These are phyloP conservation scores for Coemansia sp. DNA, from an alignment of 192 early-diverging fungal species.

Conservation along the genomic window DNA sequence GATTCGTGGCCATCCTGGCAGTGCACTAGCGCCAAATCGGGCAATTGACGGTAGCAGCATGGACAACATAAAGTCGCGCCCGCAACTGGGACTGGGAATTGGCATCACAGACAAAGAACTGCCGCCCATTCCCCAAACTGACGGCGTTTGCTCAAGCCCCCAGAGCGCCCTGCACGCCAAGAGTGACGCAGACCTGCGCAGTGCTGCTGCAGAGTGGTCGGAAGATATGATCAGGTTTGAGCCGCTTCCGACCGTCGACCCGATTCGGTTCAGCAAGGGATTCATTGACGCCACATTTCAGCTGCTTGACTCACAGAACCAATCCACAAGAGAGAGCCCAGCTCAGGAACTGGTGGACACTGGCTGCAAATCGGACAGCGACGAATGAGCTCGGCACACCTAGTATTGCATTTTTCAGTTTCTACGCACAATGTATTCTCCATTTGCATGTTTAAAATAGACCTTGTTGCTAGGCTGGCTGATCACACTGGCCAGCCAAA, in stretches of 20 bases:
- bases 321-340: neutral
- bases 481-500: too few relatives aligned
- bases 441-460: too few relatives aligned
- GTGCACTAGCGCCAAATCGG: neutral
- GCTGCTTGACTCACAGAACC: slow-evolving; percentile 11
- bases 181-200: slow-evolving; percentile 24
- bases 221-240: slow-evolving; percentile 21
- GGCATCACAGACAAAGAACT: neutral
- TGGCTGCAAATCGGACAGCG: too few relatives aligned
- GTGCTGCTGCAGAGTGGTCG: slow-evolving; percentile 21
- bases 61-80: slow-evolving; percentile 42
- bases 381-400: too few relatives aligned
- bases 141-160: slow-evolving; percentile 4
- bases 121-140: slow-evolving; percentile 1
- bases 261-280: slow-evolving; percentile 51
- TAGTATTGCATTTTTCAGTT: too few relatives aligned
- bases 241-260: slow-evolving; percentile 42
- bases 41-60: neutral
- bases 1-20: neutral
- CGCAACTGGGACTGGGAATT: slow-evolving; percentile 29
- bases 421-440: too few relatives aligned
- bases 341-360: neutral
- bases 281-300: slow-evolving; percentile 43
- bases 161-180: slow-evolving; percentile 17
- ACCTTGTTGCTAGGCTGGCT: too few relatives aligned